Evolutionary conservation across 345 rosid genomes (phyloP), one percentile per base, ranked within the genome.

Genomic region (Adansonia digitata): DNA sequence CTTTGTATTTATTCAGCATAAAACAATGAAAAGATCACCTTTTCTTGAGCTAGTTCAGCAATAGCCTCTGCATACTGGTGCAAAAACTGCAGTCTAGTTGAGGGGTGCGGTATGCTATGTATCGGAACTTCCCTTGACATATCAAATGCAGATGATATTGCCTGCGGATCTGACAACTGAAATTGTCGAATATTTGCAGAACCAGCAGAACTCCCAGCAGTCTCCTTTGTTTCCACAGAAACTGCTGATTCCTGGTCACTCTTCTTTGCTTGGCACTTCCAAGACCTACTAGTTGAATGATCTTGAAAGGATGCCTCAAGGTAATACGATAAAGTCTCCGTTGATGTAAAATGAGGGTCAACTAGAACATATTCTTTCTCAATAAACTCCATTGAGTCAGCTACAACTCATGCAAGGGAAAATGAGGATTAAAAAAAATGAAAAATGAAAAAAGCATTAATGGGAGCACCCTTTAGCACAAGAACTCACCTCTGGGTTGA

Each of bases 311-410:
- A 90, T 72, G 90, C 57, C 48, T 75, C 94, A 40, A 82, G 79
- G 83, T 74, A 84, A 77, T 75, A 91, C n/a, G 95, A 90, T 69
- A 86, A 82, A 71, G 77, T 86, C 48, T 83, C 93, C 74, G 60
- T 62, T 8, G 92, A 91, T 61, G 83, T 74, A 79, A 76, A 84
- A 81, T 82, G 90, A 56, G 80, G 80, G 69, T 84, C 81, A 49
- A 92, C 93, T 73, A 90, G 85, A 77, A 92, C 97, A 75, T 92
- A 92, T 45, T 86, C 94, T 71, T 85, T 87, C 83, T 88, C 97
- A 67, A 92, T 88, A 56, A 85, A 87, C 83, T 86, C 92, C 79
- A 83, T 74, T 12, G 85, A 86, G 78, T 86, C 92, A 80, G 85
- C 74, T 80, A 80, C 90, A 85, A 79, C 56, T 77, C 67, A 67